These are phyloP conservation scores for Stevia rebaudiana DNA, from an alignment of 140 eudicot species.

Conservation along the genomic window DNA sequence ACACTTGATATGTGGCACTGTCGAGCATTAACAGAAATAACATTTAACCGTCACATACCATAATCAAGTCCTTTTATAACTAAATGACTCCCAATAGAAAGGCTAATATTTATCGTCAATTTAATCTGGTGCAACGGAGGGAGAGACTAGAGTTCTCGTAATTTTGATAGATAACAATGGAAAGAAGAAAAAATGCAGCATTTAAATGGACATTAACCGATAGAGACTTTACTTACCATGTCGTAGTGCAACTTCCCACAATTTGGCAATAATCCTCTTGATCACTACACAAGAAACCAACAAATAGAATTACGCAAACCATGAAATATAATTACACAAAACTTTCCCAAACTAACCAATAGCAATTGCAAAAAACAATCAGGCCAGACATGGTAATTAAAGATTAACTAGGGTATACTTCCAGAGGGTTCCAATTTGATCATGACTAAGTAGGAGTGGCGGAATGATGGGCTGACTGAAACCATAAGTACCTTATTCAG, in stretches of 20 bases:
- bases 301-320: background rate
- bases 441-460: background rate
- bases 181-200: no score
- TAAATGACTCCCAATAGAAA: no score
- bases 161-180: no score
- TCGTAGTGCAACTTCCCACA: slow-evolving; percentile 1
- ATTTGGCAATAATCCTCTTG: background rate
- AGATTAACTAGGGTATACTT: background rate
- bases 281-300: background rate
- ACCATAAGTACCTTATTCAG: no score
- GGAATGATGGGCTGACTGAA: background rate
- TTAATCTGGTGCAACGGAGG: no score
- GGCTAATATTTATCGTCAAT: no score
- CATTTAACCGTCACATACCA: no score
- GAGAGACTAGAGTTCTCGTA: no score
- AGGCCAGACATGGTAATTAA: background rate
- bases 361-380: background rate
- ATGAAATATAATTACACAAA: background rate
- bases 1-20: slow-evolving; percentile 13
- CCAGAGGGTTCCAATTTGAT: no score
- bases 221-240: slow-evolving; percentile 1
- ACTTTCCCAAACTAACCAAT: background rate
- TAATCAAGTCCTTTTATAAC: no score
- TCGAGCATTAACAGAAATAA: no score
- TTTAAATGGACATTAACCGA: no score